Percentiles rank a stretch among this genome's conserved stretches.
Evolutionary conservation across 2,329 filamentous ascomycete genomes (phyloP).

Genomic region (Aspergillus sp.): DNA sequence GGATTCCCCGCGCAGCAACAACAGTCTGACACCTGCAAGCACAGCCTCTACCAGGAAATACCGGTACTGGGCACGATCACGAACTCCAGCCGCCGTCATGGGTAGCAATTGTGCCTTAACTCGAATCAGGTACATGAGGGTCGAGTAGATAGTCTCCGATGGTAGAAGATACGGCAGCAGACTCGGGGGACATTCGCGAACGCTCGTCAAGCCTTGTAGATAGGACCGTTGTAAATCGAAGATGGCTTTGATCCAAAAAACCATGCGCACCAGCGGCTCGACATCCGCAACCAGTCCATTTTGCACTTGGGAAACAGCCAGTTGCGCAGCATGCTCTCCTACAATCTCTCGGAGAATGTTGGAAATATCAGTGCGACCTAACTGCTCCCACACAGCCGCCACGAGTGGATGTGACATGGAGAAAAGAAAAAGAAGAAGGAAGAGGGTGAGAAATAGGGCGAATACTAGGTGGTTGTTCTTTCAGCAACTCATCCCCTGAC

Average conservation of each 20-base stretch:
- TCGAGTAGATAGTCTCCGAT: slow-evolving; percentile 25
- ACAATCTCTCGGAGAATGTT: slow-evolving; percentile 30
- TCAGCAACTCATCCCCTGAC: no score
- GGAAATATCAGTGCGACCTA: slow-evolving; percentile 28
- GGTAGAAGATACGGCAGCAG: slow-evolving; percentile 25
- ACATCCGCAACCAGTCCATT: slow-evolving; percentile 15
- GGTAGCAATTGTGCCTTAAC: slow-evolving; percentile 26
- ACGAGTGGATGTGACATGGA: slow-evolving; percentile 26
- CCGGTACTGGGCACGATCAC: slow-evolving; percentile 11
- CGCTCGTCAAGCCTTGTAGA: slow-evolving; percentile 21
- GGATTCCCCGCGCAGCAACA: slow-evolving; percentile 24
- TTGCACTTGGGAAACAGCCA: slow-evolving; percentile 16
- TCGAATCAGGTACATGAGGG: slow-evolving; percentile 29
- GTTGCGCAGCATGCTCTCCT: slow-evolving; percentile 27
- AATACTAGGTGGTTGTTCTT: slow-evolving; percentile 6
- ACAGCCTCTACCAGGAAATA: slow-evolving; percentile 20
- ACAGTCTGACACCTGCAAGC: slow-evolving; percentile 28
- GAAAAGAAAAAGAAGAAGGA: slow-evolving; percentile 4
- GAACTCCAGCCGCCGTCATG: slow-evolving; percentile 18
- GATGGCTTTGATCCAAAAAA: slow-evolving; percentile 32
- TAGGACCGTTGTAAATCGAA: slow-evolving; percentile 31
- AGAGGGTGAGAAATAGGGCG: neutral
- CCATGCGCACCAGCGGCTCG: slow-evolving; percentile 20
- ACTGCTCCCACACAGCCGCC: slow-evolving; percentile 30
- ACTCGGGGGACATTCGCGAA: slow-evolving; percentile 24